phyloP scores from a whole-genome alignment of 129 eudicot species.

The Artemisia annua region DNA sequence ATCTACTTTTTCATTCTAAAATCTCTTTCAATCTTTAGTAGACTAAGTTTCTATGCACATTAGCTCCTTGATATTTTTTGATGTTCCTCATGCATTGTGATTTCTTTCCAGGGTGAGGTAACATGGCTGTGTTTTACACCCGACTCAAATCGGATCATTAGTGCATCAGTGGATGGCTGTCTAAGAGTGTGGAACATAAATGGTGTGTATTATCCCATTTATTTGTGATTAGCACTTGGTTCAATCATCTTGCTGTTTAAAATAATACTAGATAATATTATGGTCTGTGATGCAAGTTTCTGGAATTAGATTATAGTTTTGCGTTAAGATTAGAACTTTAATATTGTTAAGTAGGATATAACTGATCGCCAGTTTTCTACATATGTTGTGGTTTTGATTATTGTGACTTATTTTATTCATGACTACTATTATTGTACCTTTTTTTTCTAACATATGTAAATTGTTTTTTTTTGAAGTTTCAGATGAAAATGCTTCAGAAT shows the following conservation, averaged over 20 bases:
- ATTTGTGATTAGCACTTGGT: no score
- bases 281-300: no score
- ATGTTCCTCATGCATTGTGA: conserved; percentile 1
- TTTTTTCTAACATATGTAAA: no score
- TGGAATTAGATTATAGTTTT: no score
- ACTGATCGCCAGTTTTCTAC: conserved; percentile 39
- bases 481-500: conserved; percentile 84
- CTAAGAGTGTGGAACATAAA: no score
- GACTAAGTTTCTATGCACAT: background rate
- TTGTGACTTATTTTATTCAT: no score
- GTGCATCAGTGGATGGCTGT: no score
- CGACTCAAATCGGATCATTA: conserved; percentile 29
- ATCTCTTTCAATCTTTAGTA: background rate
- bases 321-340: no score
- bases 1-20: background rate
- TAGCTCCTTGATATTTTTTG: background rate
- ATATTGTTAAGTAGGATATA: conserved; percentile 31
- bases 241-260: no score
- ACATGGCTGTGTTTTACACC: conserved; percentile 91
- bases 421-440: no score
- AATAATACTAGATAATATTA: no score
- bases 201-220: no score
- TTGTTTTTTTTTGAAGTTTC: conserved; percentile 55
- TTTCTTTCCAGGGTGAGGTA: conserved; percentile 74
- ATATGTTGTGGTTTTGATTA: background rate